These are phyloP conservation scores for Trichoderma parareesei DNA, from an alignment of 495 filamentous ascomycete species.

Conservation along the genomic window DNA sequence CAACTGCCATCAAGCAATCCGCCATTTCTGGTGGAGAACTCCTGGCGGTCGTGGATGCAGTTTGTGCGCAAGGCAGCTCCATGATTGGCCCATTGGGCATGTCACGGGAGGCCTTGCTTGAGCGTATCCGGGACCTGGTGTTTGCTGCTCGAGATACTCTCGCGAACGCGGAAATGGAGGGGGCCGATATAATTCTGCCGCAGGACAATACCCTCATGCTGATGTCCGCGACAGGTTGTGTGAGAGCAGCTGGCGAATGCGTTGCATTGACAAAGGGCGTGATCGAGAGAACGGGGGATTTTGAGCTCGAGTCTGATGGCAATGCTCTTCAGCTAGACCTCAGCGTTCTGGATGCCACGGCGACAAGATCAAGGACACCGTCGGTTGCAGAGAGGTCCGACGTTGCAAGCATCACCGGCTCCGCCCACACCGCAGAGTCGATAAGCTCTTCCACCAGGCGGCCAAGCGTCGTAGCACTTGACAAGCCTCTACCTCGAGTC, in stretches of 20 bases:
- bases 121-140: conserved; percentile 68
- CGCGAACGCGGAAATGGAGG: conserved; percentile 47
- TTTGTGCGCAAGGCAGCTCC: conserved; percentile 67
- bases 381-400: conserved; percentile 17
- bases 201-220: conserved; percentile 73
- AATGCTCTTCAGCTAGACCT: conserved; percentile 41
- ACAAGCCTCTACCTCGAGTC: conserved; percentile 38
- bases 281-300: conserved; percentile 87
- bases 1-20: conserved; percentile 61
- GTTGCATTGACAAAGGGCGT: conserved; percentile 76
- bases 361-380: conserved; percentile 10
- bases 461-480: conserved; percentile 27
- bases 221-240: conserved; percentile 78
- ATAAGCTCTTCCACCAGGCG: conserved; percentile 20
- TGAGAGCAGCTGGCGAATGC: conserved; percentile 84
- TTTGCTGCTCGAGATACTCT: conserved; percentile 73
- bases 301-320: conserved; percentile 55
- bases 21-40: conserved; percentile 71
- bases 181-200: conserved; percentile 70
- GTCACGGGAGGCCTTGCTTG: conserved; percentile 71
- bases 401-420: conserved; percentile 18
- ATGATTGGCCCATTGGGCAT: conserved; percentile 55
- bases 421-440: conserved; percentile 31
- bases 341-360: conserved; percentile 27
- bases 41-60: conserved; percentile 70